phyloP scores from a whole-genome alignment of 345 rosid genomes.

The Melaleuca quinquenervia region DNA sequence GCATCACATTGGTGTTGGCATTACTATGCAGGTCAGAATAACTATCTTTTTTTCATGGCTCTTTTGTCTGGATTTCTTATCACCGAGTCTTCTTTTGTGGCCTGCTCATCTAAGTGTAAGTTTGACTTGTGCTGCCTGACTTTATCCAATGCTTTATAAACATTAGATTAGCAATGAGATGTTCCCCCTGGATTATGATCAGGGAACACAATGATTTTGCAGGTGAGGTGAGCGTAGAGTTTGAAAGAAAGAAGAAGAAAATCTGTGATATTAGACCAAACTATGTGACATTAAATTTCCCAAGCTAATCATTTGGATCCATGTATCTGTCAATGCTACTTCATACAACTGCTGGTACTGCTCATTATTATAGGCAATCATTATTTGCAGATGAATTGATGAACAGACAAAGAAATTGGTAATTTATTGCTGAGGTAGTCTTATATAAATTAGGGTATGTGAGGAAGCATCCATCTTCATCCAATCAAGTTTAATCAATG shows the following conservation, averaged over 20 bases:
- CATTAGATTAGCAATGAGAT: background rate
- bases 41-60: conserved; percentile 38
- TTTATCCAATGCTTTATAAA: background rate
- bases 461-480: background rate
- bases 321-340: background rate
- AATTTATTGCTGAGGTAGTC: background rate
- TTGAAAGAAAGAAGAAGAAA: background rate
- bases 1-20: background rate
- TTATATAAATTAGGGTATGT: background rate
- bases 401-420: background rate
- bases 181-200: background rate
- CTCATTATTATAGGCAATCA: background rate
- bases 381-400: background rate
- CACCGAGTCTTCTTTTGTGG: conserved; percentile 37
- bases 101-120: conserved; percentile 35
- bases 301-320: background rate
- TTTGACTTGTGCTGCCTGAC: background rate
- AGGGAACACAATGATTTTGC: background rate
- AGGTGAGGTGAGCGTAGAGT: background rate
- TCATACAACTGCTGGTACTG: background rate
- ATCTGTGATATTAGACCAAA: background rate
- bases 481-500: background rate
- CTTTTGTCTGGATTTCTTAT: conserved; percentile 47
- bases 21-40: conserved; percentile 38
- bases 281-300: background rate